Percentiles rank a stretch among this genome's conserved stretches.
These are phyloP conservation scores for Allodekkera sacchari DNA, from an alignment of 805 yeast species.

Conservation along the genomic window DNA sequence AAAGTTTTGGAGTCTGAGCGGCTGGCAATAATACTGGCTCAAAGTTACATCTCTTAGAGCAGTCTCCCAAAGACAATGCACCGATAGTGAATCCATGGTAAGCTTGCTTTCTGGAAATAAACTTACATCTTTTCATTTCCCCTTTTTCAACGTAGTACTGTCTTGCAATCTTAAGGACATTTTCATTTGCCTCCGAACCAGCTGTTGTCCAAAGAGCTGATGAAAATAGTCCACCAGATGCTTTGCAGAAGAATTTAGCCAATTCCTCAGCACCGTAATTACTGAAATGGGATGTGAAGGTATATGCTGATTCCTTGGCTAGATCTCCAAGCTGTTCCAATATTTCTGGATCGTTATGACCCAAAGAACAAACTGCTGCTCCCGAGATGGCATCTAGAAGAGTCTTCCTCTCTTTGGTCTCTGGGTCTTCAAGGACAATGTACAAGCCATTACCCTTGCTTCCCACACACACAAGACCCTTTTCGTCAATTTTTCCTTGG, in stretches of 20 bases:
- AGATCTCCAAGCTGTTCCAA: slow-evolving; percentile 27
- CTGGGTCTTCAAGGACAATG: slow-evolving; percentile 32
- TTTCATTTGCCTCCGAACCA: slow-evolving; percentile 77
- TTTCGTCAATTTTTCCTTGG: slow-evolving; percentile 32
- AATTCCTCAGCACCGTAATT: slow-evolving; percentile 33
- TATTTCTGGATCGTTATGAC: slow-evolving; percentile 33
- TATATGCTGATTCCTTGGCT: slow-evolving; percentile 26
- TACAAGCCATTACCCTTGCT: slow-evolving; percentile 36
- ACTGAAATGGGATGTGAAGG: slow-evolving; percentile 24
- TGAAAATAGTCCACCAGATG: slow-evolving; percentile 29
- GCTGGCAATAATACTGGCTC: slow-evolving; percentile 19
- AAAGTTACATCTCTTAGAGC: slow-evolving; percentile 27
- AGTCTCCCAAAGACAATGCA: slow-evolving; percentile 33
- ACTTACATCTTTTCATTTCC: slow-evolving; percentile 30
- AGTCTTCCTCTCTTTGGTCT: slow-evolving; percentile 26
- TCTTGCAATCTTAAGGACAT: slow-evolving; percentile 62
- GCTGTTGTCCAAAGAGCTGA: slow-evolving; percentile 47
- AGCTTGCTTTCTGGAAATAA: slow-evolving; percentile 34
- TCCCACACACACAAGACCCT: slow-evolving; percentile 29
- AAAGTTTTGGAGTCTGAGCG: slow-evolving; percentile 22
- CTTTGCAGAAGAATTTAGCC: slow-evolving; percentile 33
- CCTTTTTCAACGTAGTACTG: slow-evolving; percentile 38
- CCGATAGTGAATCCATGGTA: slow-evolving; percentile 45
- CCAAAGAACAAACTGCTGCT: slow-evolving; percentile 42
- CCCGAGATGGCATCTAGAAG: slow-evolving; percentile 36